Evolutionary conservation across 1,284 basidiomycete species (phyloP), one percentile per base, ranked within the genome.

Genomic region (Fistulinella staudtii): DNA sequence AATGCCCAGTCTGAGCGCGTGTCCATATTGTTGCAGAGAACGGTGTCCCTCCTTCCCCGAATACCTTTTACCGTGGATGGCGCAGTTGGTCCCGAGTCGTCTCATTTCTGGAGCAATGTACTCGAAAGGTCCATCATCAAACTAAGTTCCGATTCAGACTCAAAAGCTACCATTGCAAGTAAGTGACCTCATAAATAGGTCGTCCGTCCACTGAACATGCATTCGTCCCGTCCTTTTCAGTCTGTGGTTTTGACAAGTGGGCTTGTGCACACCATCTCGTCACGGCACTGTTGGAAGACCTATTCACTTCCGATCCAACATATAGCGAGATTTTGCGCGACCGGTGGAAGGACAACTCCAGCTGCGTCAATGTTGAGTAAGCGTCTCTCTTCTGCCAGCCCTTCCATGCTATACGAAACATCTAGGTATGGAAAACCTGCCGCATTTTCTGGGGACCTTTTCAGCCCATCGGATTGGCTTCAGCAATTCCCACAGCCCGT

Each of bases 261-360:
- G 70, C 80, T 14, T 68, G 67, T 30, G 69, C 77, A 8, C 62
- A 66, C 36, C 75, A 80, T 30, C 61, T 88, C 3, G 74, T 88
- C n/a, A 76, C 76, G 4, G 81, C 82, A 3, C 65, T 88, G 15
- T 64, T 88, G n/a, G 74, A 81, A 39, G 78, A 85, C 43, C 84
- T 83, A 9, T 74, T 88, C 49, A 69, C 71, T 3, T 75, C 77
- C 10, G 73, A 78, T 45, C 41, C 65, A 22, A 54, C 60, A 13
- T 69, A 75, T 46, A 71, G 66, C 37, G 59, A 66, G 34, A 54
- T 53, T 14, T 55, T 80, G 39, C 71, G 69, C 41, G 58, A 67
- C 41, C 69, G 79, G 31, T 78, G 76, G 76, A 66, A 64, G 47
- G 50, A 57, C 38, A 36, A 50, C 36, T 45, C 57, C 28, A 56